Evolutionary conservation across 106 monocot genomes (phyloP).

Genomic region (Dioscorea zingiberensis): DNA sequence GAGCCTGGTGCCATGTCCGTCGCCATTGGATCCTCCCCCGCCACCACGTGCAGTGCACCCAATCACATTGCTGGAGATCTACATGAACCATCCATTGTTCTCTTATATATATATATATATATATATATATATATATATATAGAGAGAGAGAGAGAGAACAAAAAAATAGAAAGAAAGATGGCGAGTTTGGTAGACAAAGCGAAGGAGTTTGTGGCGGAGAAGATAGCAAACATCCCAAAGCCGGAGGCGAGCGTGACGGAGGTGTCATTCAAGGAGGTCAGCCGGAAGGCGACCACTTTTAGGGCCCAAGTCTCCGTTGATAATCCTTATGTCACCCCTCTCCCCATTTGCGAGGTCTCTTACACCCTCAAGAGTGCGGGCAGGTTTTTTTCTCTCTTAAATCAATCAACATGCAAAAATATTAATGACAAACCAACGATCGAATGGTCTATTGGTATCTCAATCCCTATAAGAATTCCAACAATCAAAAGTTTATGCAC

Average conservation of each 20-base stretch:
- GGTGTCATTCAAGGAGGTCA: conserved; percentile 40
- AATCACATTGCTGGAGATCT: no score
- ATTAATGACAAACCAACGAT: no score
- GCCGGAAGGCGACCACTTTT: conserved; percentile 33
- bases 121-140: no score
- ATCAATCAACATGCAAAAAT: neutral
- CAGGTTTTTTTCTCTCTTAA: conserved; percentile 23
- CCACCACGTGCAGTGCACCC: no score
- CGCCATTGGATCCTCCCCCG: no score
- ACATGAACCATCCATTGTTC: no score
- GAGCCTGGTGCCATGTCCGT: no score
- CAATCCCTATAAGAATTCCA: no score
- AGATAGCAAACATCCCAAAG: conserved; percentile 66
- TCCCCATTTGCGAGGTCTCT: conserved; percentile 81
- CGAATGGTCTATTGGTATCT: no score
- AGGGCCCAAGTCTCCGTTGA: conserved; percentile 48
- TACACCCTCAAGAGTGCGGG: conserved; percentile 67
- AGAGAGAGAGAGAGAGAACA: neutral
- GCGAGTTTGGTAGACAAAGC: conserved; percentile 60
- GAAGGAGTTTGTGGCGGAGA: conserved; percentile 70
- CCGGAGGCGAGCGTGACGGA: conserved; percentile 63
- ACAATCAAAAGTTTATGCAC: no score
- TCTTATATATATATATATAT: no score
- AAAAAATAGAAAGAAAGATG: conserved; percentile 17
- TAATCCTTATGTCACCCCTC: conserved; percentile 57